Base-by-base conservation (phyloP, 805 yeast species). In the Saccharomycopsis schoenii region DNA sequence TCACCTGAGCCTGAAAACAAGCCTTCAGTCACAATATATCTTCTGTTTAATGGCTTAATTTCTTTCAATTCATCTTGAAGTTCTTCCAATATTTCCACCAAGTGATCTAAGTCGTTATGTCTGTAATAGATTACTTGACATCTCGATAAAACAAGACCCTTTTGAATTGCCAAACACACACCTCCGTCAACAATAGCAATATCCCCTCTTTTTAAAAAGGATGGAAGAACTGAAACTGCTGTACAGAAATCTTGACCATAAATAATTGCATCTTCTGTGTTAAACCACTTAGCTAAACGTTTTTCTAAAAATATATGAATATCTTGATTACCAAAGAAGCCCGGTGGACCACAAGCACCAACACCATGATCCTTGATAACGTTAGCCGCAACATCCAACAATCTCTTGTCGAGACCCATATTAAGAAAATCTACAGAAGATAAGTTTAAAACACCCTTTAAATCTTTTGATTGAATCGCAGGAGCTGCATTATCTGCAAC, bases 261-360 rank as follows among this genome's bases (percentile, higher is more conserved):
- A 54, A 93, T 75, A 60, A 94, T 89, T 56, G 90, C 84, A 60
- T 80, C 80, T 65, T 89, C 96, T 2, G 89, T 81, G 29, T 87
- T 90, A 66, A 93, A 82, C 69, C 84, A 93, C 39, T 76, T 71
- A 12, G 97, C 84, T 62, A 94, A 73, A 64, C 84, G 87, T 67
- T 83, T 83, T 71, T 91, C 96, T 61, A 89, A 77, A 67, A 86
- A 80, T 60, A 84, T 85, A 70, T 94, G 99, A 54, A 85, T 90
- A 70, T 91, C 97, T 73, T 91, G 97, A 63, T 91, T 88, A 64
- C 99, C 99, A 72, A 92, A 94, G 69, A 94, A 94, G 61, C 96
- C 96, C 52, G 97, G 96, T 4, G 99, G 98, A 50, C 98, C 97
- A 77, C 99, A 94, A 0, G 97, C 93, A 65, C 99, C 99, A 58